Conservation (phyloP, 345 rosid species). For the Pelargonium nanum region DNA sequence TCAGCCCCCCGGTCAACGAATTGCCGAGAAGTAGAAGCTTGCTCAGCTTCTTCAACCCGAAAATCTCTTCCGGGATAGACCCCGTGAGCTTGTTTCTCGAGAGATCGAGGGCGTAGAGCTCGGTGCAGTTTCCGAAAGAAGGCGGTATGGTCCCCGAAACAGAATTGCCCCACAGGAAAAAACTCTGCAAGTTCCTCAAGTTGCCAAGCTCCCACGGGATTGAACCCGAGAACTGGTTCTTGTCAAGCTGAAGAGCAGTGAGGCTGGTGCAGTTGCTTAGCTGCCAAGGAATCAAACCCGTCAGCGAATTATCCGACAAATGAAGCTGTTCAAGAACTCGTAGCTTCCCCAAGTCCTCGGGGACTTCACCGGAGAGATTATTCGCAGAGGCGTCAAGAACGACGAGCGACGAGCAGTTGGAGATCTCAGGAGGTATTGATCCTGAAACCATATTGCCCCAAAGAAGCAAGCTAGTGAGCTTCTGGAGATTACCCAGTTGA, state of each 20-base stretch:
- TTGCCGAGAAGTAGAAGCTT: conserved; percentile 93
- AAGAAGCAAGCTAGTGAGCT: conserved; percentile 81
- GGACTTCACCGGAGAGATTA: conserved; percentile 62
- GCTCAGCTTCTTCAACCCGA: conserved; percentile 72
- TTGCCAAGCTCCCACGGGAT: conserved; percentile 71
- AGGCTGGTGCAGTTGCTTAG: conserved; percentile 79
- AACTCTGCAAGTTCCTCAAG: conserved; percentile 65
- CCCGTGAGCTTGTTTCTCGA: conserved; percentile 87
- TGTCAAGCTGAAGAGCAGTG: conserved; percentile 84
- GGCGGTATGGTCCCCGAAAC: conserved; percentile 77
- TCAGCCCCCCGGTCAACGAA: conserved; percentile 59
- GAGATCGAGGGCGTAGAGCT: conserved; percentile 67
- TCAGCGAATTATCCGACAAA: conserved; percentile 72
- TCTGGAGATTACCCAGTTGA: conserved; percentile 68
- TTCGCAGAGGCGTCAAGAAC: conserved; percentile 89
- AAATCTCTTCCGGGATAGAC: conserved; percentile 72
- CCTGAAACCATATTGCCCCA: conserved; percentile 86
- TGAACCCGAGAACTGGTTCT: conserved; percentile 68
- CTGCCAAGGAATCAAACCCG: conserved; percentile 64
- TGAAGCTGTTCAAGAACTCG: conserved; percentile 79
- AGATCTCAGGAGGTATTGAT: conserved; percentile 63
- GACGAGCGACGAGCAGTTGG: conserved; percentile 84
- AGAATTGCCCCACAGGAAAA: conserved; percentile 86
- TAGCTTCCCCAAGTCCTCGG: conserved; percentile 74
- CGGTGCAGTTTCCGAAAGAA: conserved; percentile 79